phyloP scores from a whole-genome alignment of 108 stramenopile genomes.

The Skeletonema marinoi region DNA sequence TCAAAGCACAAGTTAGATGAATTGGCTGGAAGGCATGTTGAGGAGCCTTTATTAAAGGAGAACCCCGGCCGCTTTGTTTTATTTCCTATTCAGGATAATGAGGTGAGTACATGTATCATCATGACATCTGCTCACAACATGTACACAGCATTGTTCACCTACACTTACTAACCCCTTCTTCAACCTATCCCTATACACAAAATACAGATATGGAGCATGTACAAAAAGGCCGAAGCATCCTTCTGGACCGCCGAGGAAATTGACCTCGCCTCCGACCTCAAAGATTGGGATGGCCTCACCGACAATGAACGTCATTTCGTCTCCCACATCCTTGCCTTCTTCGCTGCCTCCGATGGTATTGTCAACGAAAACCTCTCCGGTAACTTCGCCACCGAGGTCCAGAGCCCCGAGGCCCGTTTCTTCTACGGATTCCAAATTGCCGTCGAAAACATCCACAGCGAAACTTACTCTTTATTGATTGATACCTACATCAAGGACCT shows the following conservation, averaged over 20 bases:
- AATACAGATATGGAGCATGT: conserved; percentile 90
- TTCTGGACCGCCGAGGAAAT: conserved; percentile 99
- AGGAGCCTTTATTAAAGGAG: conserved; percentile 75
- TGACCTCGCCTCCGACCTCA: conserved; percentile 93
- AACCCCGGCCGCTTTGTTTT: conserved; percentile 96
- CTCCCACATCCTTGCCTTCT: conserved; percentile 98
- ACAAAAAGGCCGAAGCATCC: conserved; percentile 99
- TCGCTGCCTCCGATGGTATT: conserved; percentile 99
- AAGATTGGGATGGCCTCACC: conserved; percentile 93
- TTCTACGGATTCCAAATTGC: conserved; percentile 99
- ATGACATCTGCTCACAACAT: neutral
- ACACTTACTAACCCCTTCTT: neutral
- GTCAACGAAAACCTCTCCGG: conserved; percentile 99
- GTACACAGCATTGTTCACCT: neutral
- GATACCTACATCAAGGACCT: conserved; percentile 97
- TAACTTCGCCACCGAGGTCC: conserved; percentile 98
- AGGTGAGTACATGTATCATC: conserved; percentile 62
- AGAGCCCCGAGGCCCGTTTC: conserved; percentile 96
- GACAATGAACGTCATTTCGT: conserved; percentile 98
- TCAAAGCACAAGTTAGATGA: conserved; percentile 27
- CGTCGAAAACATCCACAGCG: conserved; percentile 99
- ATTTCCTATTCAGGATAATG: conserved; percentile 98
- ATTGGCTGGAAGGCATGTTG: conserved; percentile 54
- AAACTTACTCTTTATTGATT: conserved; percentile 98
- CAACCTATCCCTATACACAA: neutral